Conservation (phyloP, 2,329 filamentous ascomycete genomes). For the Chrysoporthe puriensis region DNA sequence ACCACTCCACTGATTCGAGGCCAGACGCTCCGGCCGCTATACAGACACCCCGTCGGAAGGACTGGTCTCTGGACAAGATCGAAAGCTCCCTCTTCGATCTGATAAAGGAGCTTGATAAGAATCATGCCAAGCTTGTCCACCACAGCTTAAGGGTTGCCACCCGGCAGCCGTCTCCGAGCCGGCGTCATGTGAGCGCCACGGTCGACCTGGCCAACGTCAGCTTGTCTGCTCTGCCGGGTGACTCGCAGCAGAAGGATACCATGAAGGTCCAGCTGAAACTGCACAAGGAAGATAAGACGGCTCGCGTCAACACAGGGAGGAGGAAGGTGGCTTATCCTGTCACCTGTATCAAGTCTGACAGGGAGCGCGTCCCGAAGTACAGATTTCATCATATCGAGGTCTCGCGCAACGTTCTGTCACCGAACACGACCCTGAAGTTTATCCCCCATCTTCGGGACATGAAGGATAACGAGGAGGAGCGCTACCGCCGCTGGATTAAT, state of each 20-base stretch:
- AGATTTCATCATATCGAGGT: slow-evolving; percentile 64
- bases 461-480: slow-evolving; percentile 57
- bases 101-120: slow-evolving; percentile 48
- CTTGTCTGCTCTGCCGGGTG: slow-evolving; percentile 19
- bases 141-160: slow-evolving; percentile 51
- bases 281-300: slow-evolving; percentile 45
- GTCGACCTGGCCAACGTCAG: slow-evolving; percentile 54
- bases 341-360: slow-evolving; percentile 53
- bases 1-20: slow-evolving; percentile 12
- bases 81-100: slow-evolving; percentile 45
- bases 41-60: slow-evolving; percentile 40
- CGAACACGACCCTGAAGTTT: slow-evolving; percentile 63
- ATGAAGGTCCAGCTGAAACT: slow-evolving; percentile 59
- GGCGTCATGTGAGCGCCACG: slow-evolving; percentile 45
- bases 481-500: slow-evolving; percentile 60
- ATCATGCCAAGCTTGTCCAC: slow-evolving; percentile 50
- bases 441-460: slow-evolving; percentile 63
- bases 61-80: slow-evolving; percentile 51
- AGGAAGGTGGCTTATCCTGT: slow-evolving; percentile 47
- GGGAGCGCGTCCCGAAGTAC: slow-evolving; percentile 59
- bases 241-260: slow-evolving; percentile 32
- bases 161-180: slow-evolving; percentile 40
- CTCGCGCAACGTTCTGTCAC: slow-evolving; percentile 61
- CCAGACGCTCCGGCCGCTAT: slow-evolving; percentile 35
- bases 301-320: slow-evolving; percentile 49